Percentiles rank a stretch among this genome's conserved stretches.
These are phyloP conservation scores for Colletotrichum sansevieriae DNA, from an alignment of 2,329 filamentous ascomycete species.

Conservation along the genomic window DNA sequence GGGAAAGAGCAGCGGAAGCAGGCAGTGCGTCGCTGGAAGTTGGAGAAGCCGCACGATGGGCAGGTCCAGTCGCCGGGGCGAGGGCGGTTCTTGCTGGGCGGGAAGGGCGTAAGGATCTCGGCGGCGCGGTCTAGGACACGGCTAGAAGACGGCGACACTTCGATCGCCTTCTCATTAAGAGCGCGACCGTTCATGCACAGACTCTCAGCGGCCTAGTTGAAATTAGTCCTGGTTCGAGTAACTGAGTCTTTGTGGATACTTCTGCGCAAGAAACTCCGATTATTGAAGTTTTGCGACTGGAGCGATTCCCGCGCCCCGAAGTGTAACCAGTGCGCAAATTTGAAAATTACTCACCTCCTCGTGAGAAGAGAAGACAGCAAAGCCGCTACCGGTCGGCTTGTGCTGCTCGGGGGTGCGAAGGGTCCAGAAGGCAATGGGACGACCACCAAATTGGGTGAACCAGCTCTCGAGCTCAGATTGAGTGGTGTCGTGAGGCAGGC, in stretches of 20 bases:
- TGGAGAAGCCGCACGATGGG: slow-evolving; percentile 98
- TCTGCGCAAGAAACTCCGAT: background rate
- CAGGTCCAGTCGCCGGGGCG: slow-evolving; percentile 99
- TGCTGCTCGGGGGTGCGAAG: slow-evolving; percentile 97
- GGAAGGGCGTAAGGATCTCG: slow-evolving; percentile 96
- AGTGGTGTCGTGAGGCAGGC: slow-evolving; percentile 96
- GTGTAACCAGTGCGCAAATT: background rate
- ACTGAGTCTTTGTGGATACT: background rate
- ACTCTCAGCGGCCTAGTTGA: slow-evolving; percentile 87
- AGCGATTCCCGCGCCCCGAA: background rate
- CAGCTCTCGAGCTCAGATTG: slow-evolving; percentile 99
- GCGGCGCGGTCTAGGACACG: slow-evolving; percentile 94
- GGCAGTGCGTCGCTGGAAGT: slow-evolving; percentile 97
- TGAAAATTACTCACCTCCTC: slow-evolving; percentile 83
- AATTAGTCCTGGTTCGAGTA: background rate
- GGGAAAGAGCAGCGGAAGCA: slow-evolving; percentile 99
- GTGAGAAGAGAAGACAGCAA: slow-evolving; percentile 98
- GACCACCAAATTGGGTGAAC: slow-evolving; percentile 98
- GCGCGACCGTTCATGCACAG: slow-evolving; percentile 99
- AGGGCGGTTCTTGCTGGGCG: slow-evolving; percentile 97
- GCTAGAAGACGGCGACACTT: slow-evolving; percentile 97
- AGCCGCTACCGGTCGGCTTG: slow-evolving; percentile 98
- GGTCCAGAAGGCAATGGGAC: slow-evolving; percentile 99
- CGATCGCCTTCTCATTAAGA: slow-evolving; percentile 98
- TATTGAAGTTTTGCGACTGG: background rate